Conservation (phyloP, 2,329 filamentous ascomycete species). For the Chaetomiaceae sp. region DNA sequence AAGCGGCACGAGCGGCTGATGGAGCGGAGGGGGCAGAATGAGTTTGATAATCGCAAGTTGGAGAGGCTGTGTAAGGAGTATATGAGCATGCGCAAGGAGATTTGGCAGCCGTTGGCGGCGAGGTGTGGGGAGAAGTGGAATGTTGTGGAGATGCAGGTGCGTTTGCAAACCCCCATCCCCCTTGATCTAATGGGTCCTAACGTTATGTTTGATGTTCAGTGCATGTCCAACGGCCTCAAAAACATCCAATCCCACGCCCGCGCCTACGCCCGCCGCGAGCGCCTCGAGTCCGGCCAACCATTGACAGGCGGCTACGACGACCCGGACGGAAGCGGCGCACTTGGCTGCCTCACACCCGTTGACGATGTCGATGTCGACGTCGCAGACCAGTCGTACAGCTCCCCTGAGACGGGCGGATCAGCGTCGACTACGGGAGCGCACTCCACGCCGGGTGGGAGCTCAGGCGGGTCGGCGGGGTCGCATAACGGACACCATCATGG, state of each 20-base stretch:
- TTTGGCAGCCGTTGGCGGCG: constrained; percentile 73
- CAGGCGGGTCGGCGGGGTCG: constrained; percentile 28
- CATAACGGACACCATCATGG: constrained; percentile 22
- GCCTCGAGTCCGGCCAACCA: constrained; percentile 46
- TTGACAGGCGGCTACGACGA: constrained; percentile 56
- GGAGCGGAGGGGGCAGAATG: constrained; percentile 68
- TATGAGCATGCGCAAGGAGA: constrained; percentile 72
- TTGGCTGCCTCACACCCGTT: constrained; percentile 55
- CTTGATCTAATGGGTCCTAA: constrained; percentile 12
- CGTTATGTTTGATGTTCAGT: too few species aligned
- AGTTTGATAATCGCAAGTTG: constrained; percentile 73
- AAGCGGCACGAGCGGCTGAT: constrained; percentile 84
- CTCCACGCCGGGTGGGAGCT: constrained; percentile 38
- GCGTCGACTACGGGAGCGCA: constrained; percentile 38
- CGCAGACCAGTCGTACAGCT: constrained; percentile 49
- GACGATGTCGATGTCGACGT: constrained; percentile 56
- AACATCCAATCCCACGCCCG: constrained; percentile 69
- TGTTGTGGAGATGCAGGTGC: constrained; percentile 59
- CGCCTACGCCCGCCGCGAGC: constrained; percentile 61
- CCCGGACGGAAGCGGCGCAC: constrained; percentile 61
- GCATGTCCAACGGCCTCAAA: constrained; percentile 79
- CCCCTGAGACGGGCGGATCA: constrained; percentile 46
- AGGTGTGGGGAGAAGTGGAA: constrained; percentile 79
- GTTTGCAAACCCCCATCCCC: constrained; percentile 30
- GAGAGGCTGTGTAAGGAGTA: constrained; percentile 74